phyloP scores from a whole-genome alignment of 495 filamentous ascomycete species.

The Daldinia childiae region DNA sequence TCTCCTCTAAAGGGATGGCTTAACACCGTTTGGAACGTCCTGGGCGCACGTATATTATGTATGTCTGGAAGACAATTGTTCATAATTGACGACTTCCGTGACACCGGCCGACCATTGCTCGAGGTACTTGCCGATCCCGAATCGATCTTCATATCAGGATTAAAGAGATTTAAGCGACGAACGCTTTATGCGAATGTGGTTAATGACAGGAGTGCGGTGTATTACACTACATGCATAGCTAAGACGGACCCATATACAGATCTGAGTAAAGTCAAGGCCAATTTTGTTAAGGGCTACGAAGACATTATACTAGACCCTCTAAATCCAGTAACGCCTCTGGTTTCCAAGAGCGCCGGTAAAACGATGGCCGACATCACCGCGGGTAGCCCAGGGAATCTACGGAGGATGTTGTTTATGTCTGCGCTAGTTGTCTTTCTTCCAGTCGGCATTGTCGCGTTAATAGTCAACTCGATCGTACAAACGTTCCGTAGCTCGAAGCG shows the following conservation, averaged over 20 bases:
- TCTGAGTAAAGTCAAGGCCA: slow-evolving; percentile 69
- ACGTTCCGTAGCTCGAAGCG: slow-evolving; percentile 74
- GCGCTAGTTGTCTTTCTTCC: slow-evolving; percentile 73
- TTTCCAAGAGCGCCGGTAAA: slow-evolving; percentile 43
- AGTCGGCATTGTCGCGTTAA: slow-evolving; percentile 71
- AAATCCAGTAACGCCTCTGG: slow-evolving; percentile 64
- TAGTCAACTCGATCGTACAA: slow-evolving; percentile 80
- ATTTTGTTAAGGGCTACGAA: slow-evolving; percentile 78
- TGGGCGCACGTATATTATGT: slow-evolving; percentile 80
- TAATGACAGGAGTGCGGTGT: slow-evolving; percentile 82
- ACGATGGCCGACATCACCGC: slow-evolving; percentile 38
- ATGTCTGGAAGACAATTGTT: slow-evolving; percentile 89
- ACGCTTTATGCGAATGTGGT: slow-evolving; percentile 83
- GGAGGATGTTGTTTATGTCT: slow-evolving; percentile 65
- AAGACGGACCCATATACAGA: slow-evolving; percentile 79
- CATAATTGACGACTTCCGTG: slow-evolving; percentile 82
- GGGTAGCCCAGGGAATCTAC: slow-evolving; percentile 39
- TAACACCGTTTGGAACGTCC: slow-evolving; percentile 77
- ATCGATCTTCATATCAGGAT: slow-evolving; percentile 84
- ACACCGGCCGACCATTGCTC: slow-evolving; percentile 80
- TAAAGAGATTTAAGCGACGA: slow-evolving; percentile 76
- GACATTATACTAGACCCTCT: slow-evolving; percentile 77
- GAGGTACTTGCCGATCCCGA: slow-evolving; percentile 82
- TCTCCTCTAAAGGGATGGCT: slow-evolving; percentile 74
- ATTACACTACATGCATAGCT: slow-evolving; percentile 82